These are phyloP conservation scores for Sanghuangporus sanghuang DNA, from an alignment of 1,284 basidiomycete genomes.

Conservation along the genomic window DNA sequence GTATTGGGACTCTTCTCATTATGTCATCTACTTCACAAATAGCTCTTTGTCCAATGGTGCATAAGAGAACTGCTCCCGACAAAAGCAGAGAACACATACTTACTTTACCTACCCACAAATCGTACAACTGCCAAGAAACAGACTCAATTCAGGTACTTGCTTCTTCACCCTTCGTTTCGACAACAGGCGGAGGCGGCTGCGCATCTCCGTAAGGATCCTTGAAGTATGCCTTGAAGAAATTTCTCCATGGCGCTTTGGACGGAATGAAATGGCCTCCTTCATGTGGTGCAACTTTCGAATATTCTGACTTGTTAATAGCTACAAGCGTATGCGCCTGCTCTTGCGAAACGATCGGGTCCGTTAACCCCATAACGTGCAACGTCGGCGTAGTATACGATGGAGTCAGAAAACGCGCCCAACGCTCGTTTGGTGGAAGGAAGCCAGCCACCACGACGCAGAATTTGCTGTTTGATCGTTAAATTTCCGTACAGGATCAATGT, in stretches of 20 bases:
- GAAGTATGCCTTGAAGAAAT: constrained; percentile 57
- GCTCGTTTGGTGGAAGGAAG: constrained; percentile 49
- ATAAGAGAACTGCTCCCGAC: too few species aligned
- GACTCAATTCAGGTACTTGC: neutral
- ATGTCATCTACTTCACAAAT: too few species aligned
- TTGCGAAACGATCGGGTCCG: constrained; percentile 74
- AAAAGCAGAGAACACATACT: neutral
- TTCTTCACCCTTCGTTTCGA: neutral
- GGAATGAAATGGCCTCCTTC: constrained; percentile 84
- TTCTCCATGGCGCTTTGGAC: constrained; percentile 67
- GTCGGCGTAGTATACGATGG: constrained; percentile 64
- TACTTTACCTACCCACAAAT: neutral
- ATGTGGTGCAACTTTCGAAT: constrained; percentile 62
- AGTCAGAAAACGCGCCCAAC: constrained; percentile 50
- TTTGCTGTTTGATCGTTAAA: constrained; percentile 34
- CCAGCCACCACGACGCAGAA: constrained; percentile 70
- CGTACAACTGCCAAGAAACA: neutral
- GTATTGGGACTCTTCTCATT: too few species aligned
- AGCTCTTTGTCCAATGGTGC: too few species aligned
- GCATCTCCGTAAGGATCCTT: constrained; percentile 29
- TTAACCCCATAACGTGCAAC: constrained; percentile 76
- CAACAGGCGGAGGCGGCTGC: neutral
- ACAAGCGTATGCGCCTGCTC: constrained; percentile 64
- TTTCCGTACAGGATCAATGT: constrained; percentile 10
- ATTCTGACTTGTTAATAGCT: constrained; percentile 40